phyloP scores from a whole-genome alignment of 176 grass and related monocot genomes.

The Oryza australiensis region DNA sequence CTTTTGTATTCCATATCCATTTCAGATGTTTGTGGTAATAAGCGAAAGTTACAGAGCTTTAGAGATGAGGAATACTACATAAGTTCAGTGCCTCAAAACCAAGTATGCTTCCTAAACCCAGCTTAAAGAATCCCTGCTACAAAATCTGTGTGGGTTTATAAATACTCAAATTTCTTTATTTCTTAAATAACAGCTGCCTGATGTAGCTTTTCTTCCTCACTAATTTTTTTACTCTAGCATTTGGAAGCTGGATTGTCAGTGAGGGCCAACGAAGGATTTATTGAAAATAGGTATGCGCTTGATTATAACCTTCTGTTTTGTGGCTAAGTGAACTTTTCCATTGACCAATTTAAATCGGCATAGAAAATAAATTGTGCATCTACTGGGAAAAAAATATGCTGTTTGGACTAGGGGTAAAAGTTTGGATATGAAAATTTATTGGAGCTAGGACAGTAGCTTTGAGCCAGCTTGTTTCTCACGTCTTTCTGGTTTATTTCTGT shows the following conservation, averaged over 20 bases:
- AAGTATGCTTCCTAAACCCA: slow-evolving; percentile 44
- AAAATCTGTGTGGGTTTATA: not conserved
- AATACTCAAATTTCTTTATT: slow-evolving; percentile 14
- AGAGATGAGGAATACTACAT: slow-evolving; percentile 95
- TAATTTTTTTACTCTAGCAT: slow-evolving; percentile 60
- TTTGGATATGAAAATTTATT: not conserved
- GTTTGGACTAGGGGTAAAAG: not conserved
- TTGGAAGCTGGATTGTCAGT: slow-evolving; percentile 79
- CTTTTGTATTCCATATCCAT: slow-evolving; percentile 7
- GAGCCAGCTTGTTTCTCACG: not conserved
- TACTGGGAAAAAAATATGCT: slow-evolving; percentile 4
- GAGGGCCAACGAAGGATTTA: slow-evolving; percentile 78
- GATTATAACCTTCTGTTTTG: not conserved
- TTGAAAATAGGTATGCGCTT: slow-evolving; percentile 59
- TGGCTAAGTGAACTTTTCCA: slow-evolving; percentile 5
- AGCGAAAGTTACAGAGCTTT: slow-evolving; percentile 73
- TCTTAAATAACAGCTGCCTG: slow-evolving; percentile 2
- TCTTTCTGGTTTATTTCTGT: not conserved
- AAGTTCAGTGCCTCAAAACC: slow-evolving; percentile 90
- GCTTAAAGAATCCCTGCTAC: not conserved
- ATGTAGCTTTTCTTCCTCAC: slow-evolving; percentile 8
- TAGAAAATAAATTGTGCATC: not conserved
- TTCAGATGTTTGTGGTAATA: slow-evolving; percentile 76
- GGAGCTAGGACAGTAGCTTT: not conserved
- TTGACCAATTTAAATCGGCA: not conserved